Evolutionary conservation across 805 yeast species (phyloP), one percentile per base, ranked within the genome.

Genomic region (Candida saitoana): DNA sequence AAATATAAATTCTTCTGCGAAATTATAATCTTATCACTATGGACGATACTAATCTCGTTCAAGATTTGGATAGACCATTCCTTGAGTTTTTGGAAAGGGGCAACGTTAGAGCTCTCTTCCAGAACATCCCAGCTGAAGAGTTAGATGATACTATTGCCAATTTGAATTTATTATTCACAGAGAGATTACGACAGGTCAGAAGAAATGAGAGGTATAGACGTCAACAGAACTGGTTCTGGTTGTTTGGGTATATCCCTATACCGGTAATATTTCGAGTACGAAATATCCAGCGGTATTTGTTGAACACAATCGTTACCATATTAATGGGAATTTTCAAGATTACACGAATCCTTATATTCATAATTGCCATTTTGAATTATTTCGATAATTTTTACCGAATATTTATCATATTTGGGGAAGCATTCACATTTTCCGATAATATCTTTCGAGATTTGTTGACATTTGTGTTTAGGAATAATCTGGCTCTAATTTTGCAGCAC

Each of bases 381-480:
- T 42, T 57, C 19, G 56, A 52, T 19, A 41, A 50, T n/a, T 37
- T 56, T 7, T 31, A 55, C 20, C 43, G 43, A 37, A 33, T 49
- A 17, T 45, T 64, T 16, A 49, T 57, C 33, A 44, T 52, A 27
- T 57, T 53, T 35, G 59, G 63, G 18, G 57, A 61, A 41, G 46
- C 57, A 33, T 50, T 57, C 14, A 61, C 69, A 2, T 64, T 54
- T 39, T 55, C 66, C n/a, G 48, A 49, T 15, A 59, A 55, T 35
- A 58, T 57, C 34, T 43, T 60, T 24, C 33, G 44, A 18, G 70
- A 66, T 41, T 45, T 57, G n/a, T 30, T 55, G 40, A 61, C 69
- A 4, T 66, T 47, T 43, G 33, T 57, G 3, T 38, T 60, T 12
- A 45, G 56, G 15, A 48, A 60, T 45, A 43, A 49, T 37, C 39